Evolutionary conservation across 495 filamentous ascomycete genomes (phyloP).

Genomic region (Lophiostoma macrostomum): DNA sequence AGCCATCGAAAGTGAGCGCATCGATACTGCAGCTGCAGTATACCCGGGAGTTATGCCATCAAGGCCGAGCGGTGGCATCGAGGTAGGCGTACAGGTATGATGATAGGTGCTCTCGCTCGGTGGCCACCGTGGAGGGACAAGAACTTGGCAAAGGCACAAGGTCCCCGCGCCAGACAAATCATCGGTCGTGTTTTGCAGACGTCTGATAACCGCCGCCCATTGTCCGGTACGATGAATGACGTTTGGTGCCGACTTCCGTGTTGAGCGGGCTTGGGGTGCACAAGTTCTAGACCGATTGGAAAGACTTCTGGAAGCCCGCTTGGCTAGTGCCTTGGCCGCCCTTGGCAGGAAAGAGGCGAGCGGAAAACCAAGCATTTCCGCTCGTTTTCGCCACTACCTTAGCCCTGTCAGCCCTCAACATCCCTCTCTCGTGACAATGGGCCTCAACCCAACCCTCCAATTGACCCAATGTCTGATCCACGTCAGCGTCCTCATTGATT

Average conservation of each 20-base stretch:
- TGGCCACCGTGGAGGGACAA: too few relatives aligned
- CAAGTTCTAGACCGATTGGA: background rate
- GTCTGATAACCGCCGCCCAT: background rate
- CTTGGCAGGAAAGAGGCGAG: background rate
- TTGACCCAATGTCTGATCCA: background rate
- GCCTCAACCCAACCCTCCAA: background rate
- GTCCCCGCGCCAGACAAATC: background rate
- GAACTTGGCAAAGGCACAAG: slow-evolving; percentile 3
- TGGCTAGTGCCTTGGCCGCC: slow-evolving; percentile 5
- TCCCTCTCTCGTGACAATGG: background rate
- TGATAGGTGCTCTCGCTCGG: too few relatives aligned
- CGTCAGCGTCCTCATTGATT: too few relatives aligned
- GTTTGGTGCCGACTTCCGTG: slow-evolving; percentile 19
- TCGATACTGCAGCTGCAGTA: too few relatives aligned
- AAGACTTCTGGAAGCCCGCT: background rate
- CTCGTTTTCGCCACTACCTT: slow-evolving; percentile 8
- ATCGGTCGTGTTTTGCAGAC: background rate
- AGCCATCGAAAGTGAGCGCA: too few relatives aligned
- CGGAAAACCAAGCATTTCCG: background rate
- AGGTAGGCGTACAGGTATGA: too few relatives aligned
- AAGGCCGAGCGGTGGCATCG: too few relatives aligned
- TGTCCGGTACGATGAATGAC: background rate
- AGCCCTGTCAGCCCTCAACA: slow-evolving; percentile 2
- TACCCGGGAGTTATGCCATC: too few relatives aligned
- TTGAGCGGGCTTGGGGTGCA: background rate